A percentile compares a stretch with the other conserved stretches of the same genome.
These are phyloP conservation scores for Fusarium aywerte DNA, from an alignment of 2,329 filamentous ascomycete species.

Conservation along the genomic window DNA sequence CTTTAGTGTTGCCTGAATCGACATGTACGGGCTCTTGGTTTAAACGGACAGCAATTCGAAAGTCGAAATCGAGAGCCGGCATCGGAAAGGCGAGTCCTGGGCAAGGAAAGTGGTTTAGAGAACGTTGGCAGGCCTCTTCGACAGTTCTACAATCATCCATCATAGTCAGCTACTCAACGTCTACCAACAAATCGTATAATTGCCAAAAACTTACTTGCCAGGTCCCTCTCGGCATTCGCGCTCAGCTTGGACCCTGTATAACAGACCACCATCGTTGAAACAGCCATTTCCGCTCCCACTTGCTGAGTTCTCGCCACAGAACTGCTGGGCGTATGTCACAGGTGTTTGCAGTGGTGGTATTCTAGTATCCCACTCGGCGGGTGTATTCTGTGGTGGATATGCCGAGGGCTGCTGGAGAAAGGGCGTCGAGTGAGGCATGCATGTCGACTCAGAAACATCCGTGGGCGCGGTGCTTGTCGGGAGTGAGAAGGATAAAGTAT, in stretches of 20 bases:
- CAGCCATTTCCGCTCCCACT: constrained; percentile 32
- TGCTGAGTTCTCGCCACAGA: constrained; percentile 12
- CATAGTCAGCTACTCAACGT: constrained; percentile 36
- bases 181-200: neutral
- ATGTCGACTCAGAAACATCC: constrained; percentile 47
- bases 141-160: constrained; percentile 44
- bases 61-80: constrained; percentile 61
- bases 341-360: constrained; percentile 30
- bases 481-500: constrained; percentile 48
- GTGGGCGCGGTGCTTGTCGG: constrained; percentile 50
- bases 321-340: constrained; percentile 23
- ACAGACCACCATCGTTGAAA: constrained; percentile 43
- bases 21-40: constrained; percentile 57
- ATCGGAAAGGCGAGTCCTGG: constrained; percentile 57
- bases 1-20: constrained; percentile 57
- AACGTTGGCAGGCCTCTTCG: constrained; percentile 54
- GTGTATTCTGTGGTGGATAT: constrained; percentile 24
- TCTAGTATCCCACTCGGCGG: constrained; percentile 49
- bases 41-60: constrained; percentile 60
- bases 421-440: constrained; percentile 37
- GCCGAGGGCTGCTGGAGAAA: constrained; percentile 28
- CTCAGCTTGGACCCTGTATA: constrained; percentile 45
- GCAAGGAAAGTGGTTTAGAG: constrained; percentile 55
- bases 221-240: constrained; percentile 44
- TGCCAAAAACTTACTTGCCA: constrained; percentile 41